Evolutionary conservation across 192 early-diverging fungal species (phyloP).

Genomic region (Linnemannia elongata): DNA sequence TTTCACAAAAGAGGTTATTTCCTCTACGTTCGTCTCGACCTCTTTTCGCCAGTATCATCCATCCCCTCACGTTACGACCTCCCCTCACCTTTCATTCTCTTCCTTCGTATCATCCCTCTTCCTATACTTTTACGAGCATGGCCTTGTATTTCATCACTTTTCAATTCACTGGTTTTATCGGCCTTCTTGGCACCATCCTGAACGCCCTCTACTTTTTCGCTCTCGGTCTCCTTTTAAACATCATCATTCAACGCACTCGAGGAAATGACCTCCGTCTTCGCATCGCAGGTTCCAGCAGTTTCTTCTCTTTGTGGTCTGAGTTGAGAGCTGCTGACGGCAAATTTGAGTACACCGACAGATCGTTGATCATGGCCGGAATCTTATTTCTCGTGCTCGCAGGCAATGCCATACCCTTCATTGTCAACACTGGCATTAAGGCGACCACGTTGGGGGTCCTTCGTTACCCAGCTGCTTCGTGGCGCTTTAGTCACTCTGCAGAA

Average conservation of each 20-base stretch:
- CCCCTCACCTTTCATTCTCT: background rate
- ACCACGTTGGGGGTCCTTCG: background rate
- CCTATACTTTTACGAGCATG: conserved; percentile 11
- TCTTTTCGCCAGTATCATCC: background rate
- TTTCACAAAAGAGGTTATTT: background rate
- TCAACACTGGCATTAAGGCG: conserved; percentile 22
- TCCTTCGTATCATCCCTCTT: background rate
- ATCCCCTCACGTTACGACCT: background rate
- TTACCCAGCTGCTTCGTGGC: background rate
- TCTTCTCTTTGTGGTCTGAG: background rate
- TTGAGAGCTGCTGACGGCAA: background rate
- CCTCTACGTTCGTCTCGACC: background rate
- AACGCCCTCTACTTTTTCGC: conserved; percentile 2
- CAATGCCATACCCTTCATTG: conserved; percentile 14
- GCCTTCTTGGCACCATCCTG: conserved; percentile 14
- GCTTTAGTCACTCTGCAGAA: background rate
- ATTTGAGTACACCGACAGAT: background rate
- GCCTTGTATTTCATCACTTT: background rate
- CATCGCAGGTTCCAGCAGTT: background rate
- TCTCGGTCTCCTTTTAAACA: conserved; percentile 10
- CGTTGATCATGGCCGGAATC: background rate
- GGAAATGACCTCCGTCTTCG: conserved; percentile 17
- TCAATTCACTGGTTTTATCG: conserved; percentile 8
- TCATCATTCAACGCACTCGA: conserved; percentile 12
- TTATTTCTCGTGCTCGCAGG: conserved; percentile 8